Conservation (phyloP, 495 filamentous ascomycete genomes). For the Daldinia bambusicola region DNA sequence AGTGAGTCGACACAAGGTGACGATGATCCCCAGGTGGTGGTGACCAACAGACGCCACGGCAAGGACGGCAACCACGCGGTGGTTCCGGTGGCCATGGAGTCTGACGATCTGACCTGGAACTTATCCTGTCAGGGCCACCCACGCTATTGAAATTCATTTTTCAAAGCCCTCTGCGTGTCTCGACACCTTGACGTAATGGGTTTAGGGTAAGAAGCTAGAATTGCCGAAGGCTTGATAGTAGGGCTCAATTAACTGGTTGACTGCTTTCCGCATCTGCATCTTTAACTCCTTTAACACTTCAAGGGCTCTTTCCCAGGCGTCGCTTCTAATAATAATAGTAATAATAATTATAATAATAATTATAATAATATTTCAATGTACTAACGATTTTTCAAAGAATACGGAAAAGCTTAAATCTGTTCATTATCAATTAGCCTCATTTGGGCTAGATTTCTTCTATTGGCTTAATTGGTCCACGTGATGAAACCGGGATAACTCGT, state of each 20-base stretch:
- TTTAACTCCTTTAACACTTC: slow-evolving; percentile 12
- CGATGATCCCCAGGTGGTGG: neutral
- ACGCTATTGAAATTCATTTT: slow-evolving; percentile 25
- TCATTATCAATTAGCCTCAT: neutral
- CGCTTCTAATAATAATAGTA: slow-evolving; percentile 1
- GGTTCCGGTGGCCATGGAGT: neutral
- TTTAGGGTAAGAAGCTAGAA: neutral
- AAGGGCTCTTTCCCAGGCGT: slow-evolving; percentile 26
- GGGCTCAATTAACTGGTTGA: slow-evolving; percentile 18
- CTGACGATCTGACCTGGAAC: slow-evolving; percentile 29
- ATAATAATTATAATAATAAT: neutral
- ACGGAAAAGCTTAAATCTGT: neutral
- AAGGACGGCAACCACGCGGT: slow-evolving; percentile 29
- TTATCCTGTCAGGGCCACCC: slow-evolving; percentile 25
- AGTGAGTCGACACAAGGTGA: neutral
- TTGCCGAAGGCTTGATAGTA: neutral
- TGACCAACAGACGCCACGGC: slow-evolving; percentile 15
- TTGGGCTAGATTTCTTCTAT: neutral
- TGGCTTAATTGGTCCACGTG: neutral
- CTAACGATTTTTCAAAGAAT: neutral
- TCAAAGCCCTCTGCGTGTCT: slow-evolving; percentile 20
- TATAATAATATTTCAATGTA: too few relatives aligned
- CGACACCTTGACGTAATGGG: slow-evolving; percentile 14
- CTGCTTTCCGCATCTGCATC: slow-evolving; percentile 15
- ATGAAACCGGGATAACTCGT: neutral